Evolutionary conservation across 345 rosid species (phyloP).

Genomic region (Viola odorata): DNA sequence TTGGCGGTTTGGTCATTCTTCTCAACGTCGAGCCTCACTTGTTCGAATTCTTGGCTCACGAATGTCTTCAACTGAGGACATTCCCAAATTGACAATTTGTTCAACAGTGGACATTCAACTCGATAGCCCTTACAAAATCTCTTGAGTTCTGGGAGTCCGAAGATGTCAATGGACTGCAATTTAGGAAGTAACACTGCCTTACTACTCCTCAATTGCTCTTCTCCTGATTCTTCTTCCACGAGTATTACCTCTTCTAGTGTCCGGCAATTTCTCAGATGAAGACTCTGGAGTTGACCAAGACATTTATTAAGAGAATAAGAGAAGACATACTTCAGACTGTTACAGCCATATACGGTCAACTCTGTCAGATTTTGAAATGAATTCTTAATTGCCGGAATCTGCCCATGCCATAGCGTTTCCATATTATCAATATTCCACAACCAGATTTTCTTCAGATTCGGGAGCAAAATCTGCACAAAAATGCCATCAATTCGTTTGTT

Average conservation of each 20-base stretch:
- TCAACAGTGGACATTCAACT: conserved; percentile 3
- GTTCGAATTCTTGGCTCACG: neutral
- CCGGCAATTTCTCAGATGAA: neutral
- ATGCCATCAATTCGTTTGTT: too few relatives aligned
- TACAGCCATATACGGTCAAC: neutral
- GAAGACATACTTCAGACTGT: conserved; percentile 6
- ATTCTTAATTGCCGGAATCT: neutral
- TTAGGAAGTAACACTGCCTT: conserved; percentile 1
- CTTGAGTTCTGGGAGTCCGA: conserved; percentile 7
- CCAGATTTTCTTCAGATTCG: neutral
- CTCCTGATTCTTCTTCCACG: neutral
- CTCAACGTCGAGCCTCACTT: too few relatives aligned
- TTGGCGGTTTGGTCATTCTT: neutral
- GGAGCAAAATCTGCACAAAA: conserved; percentile 6
- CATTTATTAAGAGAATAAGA: neutral
- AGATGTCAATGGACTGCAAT: neutral
- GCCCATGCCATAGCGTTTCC: neutral
- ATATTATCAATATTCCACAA: neutral
- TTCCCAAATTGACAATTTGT: neutral
- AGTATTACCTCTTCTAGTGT: conserved; percentile 8
- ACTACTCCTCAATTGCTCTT: neutral
- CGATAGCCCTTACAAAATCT: neutral
- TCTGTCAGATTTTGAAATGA: neutral
- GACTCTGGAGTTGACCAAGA: conserved; percentile 2
- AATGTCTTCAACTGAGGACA: conserved; percentile 14